Conservation (phyloP, 177 flowering plant genomes). For the Vitis hybrid region DNA sequence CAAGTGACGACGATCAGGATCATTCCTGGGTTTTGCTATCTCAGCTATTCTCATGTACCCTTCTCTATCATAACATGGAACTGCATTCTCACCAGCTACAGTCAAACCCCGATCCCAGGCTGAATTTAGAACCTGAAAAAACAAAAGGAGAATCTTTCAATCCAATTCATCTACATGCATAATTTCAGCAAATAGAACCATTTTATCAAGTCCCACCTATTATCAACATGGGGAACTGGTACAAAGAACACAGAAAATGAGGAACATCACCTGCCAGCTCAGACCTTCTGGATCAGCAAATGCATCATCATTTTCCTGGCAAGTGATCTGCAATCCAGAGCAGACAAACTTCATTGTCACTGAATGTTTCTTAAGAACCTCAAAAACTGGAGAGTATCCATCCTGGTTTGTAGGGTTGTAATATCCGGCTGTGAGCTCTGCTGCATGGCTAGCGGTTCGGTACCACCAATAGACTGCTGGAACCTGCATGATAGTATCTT, state of each 20-base stretch:
- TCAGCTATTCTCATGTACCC: constrained; percentile 53
- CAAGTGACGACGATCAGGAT: constrained; percentile 64
- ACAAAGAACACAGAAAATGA: neutral
- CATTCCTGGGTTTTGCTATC: constrained; percentile 68
- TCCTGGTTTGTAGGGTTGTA: constrained; percentile 72
- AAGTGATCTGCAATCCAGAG: constrained; percentile 36
- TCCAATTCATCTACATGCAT: neutral
- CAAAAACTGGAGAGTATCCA: constrained; percentile 67
- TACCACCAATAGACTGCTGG: constrained; percentile 87
- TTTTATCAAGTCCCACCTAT: neutral
- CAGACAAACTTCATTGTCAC: constrained; percentile 58
- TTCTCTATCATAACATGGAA: constrained; percentile 62
- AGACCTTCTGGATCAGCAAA: constrained; percentile 75
- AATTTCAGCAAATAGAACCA: neutral
- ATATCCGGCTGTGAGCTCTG: constrained; percentile 78
- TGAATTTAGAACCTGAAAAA: constrained; percentile 63
- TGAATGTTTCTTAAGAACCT: constrained; percentile 57
- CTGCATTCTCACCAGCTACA: constrained; percentile 67
- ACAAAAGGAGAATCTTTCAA: neutral
- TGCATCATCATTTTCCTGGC: constrained; percentile 49
- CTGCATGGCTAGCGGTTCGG: constrained; percentile 78
- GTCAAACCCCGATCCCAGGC: constrained; percentile 75
- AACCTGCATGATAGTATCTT: constrained; percentile 44
- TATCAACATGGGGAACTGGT: neutral
- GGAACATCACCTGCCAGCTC: constrained; percentile 73